Conservation (phyloP, 2,329 filamentous ascomycete species). For the Colletotrichum sidae region DNA sequence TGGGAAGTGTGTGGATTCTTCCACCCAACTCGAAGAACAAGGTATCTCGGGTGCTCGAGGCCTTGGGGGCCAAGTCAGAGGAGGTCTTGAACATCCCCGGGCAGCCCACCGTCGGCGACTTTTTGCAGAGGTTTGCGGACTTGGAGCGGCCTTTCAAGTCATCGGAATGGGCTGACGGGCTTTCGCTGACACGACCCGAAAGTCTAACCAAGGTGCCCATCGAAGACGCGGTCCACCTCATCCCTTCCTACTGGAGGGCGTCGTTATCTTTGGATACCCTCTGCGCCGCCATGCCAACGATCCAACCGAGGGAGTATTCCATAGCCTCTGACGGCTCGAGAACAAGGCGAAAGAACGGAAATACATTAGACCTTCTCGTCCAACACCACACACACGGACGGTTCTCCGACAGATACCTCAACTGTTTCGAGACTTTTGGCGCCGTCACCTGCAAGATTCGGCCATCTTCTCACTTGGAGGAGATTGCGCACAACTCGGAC, state of each 20-base stretch:
- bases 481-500: constrained; percentile 19
- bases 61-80: constrained; percentile 7
- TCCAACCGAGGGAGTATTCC: constrained; percentile 31
- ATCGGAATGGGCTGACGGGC: constrained; percentile 1
- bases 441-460: constrained; percentile 35
- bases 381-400: constrained; percentile 23
- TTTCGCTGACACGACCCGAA: constrained; percentile 14
- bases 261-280: constrained; percentile 14
- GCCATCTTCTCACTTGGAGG: constrained; percentile 18
- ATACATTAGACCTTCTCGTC: constrained; percentile 27
- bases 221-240: constrained; percentile 22
- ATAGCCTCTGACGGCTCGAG: constrained; percentile 27
- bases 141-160: constrained; percentile 30
- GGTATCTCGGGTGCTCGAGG: constrained; percentile 28
- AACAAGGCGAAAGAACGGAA: constrained; percentile 9
- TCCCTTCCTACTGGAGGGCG: constrained; percentile 26
- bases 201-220: constrained; percentile 23
- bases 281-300: constrained; percentile 27
- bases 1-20: constrained; percentile 34
- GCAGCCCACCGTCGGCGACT: constrained; percentile 17
- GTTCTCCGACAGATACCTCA: constrained; percentile 31
- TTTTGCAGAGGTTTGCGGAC: constrained; percentile 22
- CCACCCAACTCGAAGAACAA: constrained; percentile 32
- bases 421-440: constrained; percentile 22
- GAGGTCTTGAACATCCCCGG: constrained; percentile 19